Percentiles rank a stretch among this genome's conserved stretches.
Evolutionary conservation across 2,329 filamentous ascomycete genomes (phyloP).

Genomic region (Aspergillus amoenus): DNA sequence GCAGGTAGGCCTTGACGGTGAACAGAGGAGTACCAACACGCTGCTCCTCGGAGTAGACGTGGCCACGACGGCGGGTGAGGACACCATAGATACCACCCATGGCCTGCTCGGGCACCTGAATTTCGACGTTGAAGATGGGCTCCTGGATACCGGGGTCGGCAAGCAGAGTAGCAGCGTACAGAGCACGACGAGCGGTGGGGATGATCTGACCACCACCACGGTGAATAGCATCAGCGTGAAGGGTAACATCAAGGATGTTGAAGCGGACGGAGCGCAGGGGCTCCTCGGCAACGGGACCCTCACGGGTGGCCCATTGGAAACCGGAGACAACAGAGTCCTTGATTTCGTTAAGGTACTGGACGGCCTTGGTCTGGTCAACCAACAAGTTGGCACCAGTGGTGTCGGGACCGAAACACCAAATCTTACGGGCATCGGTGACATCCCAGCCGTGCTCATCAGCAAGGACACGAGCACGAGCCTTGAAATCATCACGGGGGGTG

Average conservation of each 20-base stretch:
- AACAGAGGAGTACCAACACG: constrained; percentile 97
- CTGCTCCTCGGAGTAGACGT: constrained; percentile 99
- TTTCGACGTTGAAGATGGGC: constrained; percentile 98
- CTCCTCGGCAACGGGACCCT: constrained; percentile 97
- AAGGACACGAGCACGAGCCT: constrained; percentile 91
- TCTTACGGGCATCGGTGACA: constrained; percentile 99
- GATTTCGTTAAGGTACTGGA: constrained; percentile 99
- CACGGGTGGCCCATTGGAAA: constrained; percentile 99
- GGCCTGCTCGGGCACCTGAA: constrained; percentile 95
- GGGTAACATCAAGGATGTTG: constrained; percentile 99
- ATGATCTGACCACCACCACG: constrained; percentile 99
- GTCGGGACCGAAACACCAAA: constrained; percentile 99
- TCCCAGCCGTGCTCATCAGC: constrained; percentile 99
- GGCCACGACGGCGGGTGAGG: constrained; percentile 94
- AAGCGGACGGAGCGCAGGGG: constrained; percentile 96
- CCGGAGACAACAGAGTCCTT: constrained; percentile 99
- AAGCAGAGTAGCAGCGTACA: constrained; percentile 89
- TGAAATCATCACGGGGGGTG: constrained; percentile 95
- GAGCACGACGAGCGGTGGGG: constrained; percentile 93
- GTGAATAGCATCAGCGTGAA: constrained; percentile 99
- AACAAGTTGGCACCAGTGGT: constrained; percentile 97
- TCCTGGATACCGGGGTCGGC: constrained; percentile 89
- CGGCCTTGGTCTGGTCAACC: constrained; percentile 99
- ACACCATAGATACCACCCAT: constrained; percentile 99
- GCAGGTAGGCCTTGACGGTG: constrained; percentile 97